Conservation (phyloP, 2,329 filamentous ascomycete genomes). For the Teratosphaeriaceae sp. region DNA sequence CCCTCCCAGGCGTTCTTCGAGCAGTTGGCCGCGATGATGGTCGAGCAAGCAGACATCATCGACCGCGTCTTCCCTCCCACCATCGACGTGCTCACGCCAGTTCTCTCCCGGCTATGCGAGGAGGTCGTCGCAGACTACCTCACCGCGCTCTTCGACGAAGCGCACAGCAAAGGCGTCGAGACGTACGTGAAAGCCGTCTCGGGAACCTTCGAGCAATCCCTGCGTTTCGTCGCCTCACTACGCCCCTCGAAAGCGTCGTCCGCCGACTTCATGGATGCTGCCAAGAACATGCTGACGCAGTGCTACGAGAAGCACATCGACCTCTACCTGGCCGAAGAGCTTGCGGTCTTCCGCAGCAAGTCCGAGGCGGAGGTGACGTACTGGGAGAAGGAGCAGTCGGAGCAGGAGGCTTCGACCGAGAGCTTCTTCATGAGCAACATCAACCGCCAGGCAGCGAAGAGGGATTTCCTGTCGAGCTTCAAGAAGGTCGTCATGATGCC, state of each 20-base stretch:
- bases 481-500: conserved; percentile 99
- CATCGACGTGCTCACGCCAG: conserved; percentile 64
- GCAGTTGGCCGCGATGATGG: conserved; percentile 64
- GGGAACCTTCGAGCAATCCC: conserved; percentile 77
- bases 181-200: conserved; percentile 82
- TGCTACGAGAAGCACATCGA: conserved; percentile 93
- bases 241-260: conserved; percentile 58
- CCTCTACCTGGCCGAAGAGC: conserved; percentile 83
- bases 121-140: conserved; percentile 80
- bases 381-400: conserved; percentile 89
- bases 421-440: conserved; percentile 95
- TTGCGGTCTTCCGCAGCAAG: conserved; percentile 73
- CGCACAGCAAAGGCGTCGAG: conserved; percentile 65
- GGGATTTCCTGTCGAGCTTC: conserved; percentile 92
- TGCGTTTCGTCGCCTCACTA: conserved; percentile 68
- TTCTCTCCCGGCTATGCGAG: conserved; percentile 76
- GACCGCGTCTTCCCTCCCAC: conserved; percentile 72
- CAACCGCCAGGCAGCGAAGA: conserved; percentile 90
- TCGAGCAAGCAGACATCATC: conserved; percentile 75
- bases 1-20: conserved; percentile 80
- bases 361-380: conserved; percentile 69
- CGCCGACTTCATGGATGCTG: conserved; percentile 55
- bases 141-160: conserved; percentile 78
- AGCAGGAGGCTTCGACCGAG: conserved; percentile 84
- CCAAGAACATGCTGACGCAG: conserved; percentile 60